These are phyloP conservation scores for Trametes cubensis DNA, from an alignment of 768 basidiomycete species.

Conservation along the genomic window DNA sequence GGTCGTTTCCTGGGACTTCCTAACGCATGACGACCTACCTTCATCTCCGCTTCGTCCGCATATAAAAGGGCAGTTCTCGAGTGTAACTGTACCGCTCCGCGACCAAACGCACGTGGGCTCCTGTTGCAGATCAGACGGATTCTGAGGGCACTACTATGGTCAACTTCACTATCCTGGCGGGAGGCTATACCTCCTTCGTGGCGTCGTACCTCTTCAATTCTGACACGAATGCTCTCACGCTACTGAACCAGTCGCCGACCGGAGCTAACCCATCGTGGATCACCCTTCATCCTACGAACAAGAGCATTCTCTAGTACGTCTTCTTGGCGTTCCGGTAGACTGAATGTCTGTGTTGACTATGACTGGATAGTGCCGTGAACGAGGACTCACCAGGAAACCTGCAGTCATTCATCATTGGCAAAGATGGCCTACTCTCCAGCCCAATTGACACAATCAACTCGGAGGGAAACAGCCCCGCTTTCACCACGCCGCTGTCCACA, in stretches of 20 bases:
- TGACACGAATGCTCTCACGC: conserved; percentile 47
- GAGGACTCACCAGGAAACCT: conserved; percentile 48
- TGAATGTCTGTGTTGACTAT: neutral
- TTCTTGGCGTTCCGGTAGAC: neutral
- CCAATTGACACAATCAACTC: conserved; percentile 50
- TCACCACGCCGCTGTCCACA: conserved; percentile 51
- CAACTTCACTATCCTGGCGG: conserved; percentile 67
- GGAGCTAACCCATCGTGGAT: conserved; percentile 66
- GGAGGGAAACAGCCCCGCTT: conserved; percentile 55
- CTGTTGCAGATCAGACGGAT: too few species aligned
- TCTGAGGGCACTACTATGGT: conserved; percentile 48
- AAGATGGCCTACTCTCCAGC: conserved; percentile 47
- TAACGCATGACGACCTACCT: neutral
- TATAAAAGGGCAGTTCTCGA: neutral
- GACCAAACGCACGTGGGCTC: too few species aligned
- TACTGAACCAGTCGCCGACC: conserved; percentile 51
- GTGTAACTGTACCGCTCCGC: neutral
- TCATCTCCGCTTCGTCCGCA: neutral
- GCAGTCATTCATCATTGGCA: conserved; percentile 58
- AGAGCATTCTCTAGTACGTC: conserved; percentile 62
- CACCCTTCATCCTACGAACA: conserved; percentile 54
- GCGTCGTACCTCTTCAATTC: conserved; percentile 66
- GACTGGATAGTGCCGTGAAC: conserved; percentile 55
- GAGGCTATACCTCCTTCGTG: conserved; percentile 63
- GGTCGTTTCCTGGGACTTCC: neutral